Conservation (phyloP, 129 eudicot genomes). For the Chrysanthemum lavandulifolium region DNA sequence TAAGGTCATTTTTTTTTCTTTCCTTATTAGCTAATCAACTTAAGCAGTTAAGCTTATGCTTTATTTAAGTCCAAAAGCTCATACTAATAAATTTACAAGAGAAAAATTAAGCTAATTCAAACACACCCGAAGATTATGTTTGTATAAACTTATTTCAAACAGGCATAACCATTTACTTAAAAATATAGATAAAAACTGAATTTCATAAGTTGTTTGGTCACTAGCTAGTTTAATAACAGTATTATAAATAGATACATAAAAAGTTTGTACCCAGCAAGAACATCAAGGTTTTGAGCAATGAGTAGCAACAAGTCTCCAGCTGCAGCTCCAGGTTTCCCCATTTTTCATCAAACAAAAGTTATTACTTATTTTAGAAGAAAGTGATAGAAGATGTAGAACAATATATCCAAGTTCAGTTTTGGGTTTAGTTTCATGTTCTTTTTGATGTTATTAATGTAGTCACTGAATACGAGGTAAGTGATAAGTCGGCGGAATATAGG, state of each 20-base stretch:
- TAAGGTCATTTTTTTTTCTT: no score
- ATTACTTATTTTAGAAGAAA: neutral
- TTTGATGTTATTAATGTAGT: neutral
- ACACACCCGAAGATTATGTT: no score
- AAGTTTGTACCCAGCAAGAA: constrained; percentile 74
- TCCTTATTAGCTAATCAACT: no score
- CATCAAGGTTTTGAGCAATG: constrained; percentile 59
- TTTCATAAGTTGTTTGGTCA: neutral
- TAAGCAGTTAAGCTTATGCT: no score
- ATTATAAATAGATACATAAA: neutral
- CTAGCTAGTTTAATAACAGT: neutral
- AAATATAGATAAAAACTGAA: no score
- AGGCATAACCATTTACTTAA: neutral
- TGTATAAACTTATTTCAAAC: no score
- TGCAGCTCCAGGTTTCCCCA: constrained; percentile 58
- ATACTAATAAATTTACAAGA: no score
- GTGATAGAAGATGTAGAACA: neutral
- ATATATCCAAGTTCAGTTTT: neutral
- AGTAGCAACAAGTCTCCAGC: constrained; percentile 63
- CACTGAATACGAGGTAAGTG: neutral
- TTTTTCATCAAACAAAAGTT: neutral
- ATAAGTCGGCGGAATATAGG: constrained; percentile 22
- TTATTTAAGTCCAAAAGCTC: no score
- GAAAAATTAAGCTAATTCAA: no score
- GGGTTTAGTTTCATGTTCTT: neutral